Base-by-base conservation (phyloP, 1,284 basidiomycete genomes). In the Trichosporon sp. region DNA sequence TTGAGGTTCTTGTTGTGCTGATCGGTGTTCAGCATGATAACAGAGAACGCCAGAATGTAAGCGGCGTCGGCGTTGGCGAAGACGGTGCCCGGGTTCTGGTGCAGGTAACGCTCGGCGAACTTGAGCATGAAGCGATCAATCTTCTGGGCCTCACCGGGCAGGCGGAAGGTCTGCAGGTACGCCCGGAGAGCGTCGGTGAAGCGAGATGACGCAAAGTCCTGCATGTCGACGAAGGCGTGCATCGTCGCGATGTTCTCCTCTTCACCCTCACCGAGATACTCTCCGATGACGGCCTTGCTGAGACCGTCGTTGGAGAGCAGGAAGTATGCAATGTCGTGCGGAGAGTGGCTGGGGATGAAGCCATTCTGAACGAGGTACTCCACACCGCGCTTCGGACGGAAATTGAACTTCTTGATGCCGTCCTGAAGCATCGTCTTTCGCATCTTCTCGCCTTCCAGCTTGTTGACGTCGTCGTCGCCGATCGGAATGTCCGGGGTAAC, bases 51-150 rank as follows among this genome's bases (percentile, higher is more conserved):
- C 62, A 98, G 87, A 51, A 98, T 89, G 81, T 98, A 98, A 58
- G 91, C 93, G 18, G 93, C 90, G 79, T 97, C 95, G 76, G 86
- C 86, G 74, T 87, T 87, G 68, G 92, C 91, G 77, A 98, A 98
- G 5, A 88, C 86, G 1, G 90, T 91, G 73, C 89, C 87, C 0
- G 89, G 83, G 80, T 98, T 97, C 68, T 90, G 90, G 42, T 90
- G 92, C 73, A 96, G 92, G 80, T 94, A 98, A 25, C 94, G 88
- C 78, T 97, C 95, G 4, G 95, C 95, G 78, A 97, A 98, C 82
- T 98, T 98, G 69, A 98, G 88, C 93, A 98, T 95, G 84, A 89
- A 98, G n/a, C 95, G 89, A 86, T 98, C 95, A 75, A 98, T 98
- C 85, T 98, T 98, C 83, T 98, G 95, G 0, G 93, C 86, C 83